Conservation (phyloP, 345 rosid genomes). For the Lumnitzera littorea region DNA sequence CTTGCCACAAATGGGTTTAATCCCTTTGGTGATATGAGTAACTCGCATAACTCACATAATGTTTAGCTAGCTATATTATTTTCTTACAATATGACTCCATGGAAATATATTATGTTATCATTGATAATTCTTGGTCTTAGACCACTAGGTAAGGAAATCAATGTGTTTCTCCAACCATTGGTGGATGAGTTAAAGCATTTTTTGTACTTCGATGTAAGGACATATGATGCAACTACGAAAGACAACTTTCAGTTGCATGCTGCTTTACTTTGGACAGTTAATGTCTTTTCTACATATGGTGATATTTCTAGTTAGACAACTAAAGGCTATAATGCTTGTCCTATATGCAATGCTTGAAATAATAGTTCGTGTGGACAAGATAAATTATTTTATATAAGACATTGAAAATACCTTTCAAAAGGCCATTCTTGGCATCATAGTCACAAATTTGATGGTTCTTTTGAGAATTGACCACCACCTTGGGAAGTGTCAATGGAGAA, state of each 20-base stretch:
- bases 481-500: background rate
- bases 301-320: background rate
- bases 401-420: background rate
- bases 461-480: background rate
- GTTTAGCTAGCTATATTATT: constrained; percentile 1
- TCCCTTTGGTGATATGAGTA: background rate
- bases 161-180: background rate
- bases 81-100: constrained; percentile 4
- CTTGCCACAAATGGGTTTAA: constrained; percentile 6
- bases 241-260: background rate
- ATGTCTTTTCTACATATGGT: background rate
- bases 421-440: background rate
- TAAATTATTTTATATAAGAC: background rate
- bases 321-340: background rate
- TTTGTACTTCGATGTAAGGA: background rate
- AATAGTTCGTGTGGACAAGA: too few species aligned
- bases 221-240: background rate
- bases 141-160: constrained; percentile 2
- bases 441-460: background rate
- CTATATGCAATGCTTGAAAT: background rate
- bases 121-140: constrained; percentile 1
- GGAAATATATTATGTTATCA: background rate
- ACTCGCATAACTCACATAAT: background rate
- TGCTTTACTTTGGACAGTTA: constrained; percentile 2
- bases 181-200: background rate